Conservation (phyloP, 768 basidiomycete species). For the Lyophyllum semitale region DNA sequence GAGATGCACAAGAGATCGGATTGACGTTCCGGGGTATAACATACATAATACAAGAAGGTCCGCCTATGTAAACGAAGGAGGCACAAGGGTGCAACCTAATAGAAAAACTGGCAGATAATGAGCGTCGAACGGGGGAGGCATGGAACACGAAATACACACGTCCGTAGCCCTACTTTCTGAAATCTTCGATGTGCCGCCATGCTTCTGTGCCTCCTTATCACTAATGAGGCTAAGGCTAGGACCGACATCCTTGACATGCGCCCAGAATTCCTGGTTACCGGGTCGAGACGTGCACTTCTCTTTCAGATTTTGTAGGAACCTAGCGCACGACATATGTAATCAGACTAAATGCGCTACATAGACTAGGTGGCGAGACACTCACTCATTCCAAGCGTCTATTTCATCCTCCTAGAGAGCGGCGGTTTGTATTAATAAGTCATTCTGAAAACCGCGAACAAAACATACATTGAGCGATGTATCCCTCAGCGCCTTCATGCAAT, state of each 20-base stretch:
- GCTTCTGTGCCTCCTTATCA: constrained; percentile 57
- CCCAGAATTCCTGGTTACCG: constrained; percentile 75
- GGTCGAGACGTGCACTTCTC: constrained; percentile 51
- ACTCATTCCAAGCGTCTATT: constrained; percentile 81
- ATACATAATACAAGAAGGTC: neutral
- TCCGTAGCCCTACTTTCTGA: constrained; percentile 54
- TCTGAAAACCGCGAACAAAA: neutral
- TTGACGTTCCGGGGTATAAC: neutral
- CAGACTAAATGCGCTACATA: neutral
- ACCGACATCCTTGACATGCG: constrained; percentile 50
- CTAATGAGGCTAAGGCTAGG: constrained; percentile 62
- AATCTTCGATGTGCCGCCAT: constrained; percentile 59
- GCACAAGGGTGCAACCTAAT: neutral
- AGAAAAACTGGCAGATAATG: neutral
- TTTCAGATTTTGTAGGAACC: constrained; percentile 65
- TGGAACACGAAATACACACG: constrained; percentile 37
- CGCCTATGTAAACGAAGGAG: neutral
- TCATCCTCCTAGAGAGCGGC: constrained; percentile 65
- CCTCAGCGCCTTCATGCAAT: constrained; percentile 72
- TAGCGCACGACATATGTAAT: constrained; percentile 23
- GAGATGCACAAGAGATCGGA: too few species aligned
- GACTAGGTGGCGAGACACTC: constrained; percentile 20
- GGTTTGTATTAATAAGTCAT: neutral
- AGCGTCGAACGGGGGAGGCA: neutral
- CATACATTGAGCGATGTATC: constrained; percentile 64